A percentile compares a stretch with the other conserved stretches of the same genome.
Evolutionary conservation across 345 rosid species (phyloP).

Genomic region (Linum lewisii): DNA sequence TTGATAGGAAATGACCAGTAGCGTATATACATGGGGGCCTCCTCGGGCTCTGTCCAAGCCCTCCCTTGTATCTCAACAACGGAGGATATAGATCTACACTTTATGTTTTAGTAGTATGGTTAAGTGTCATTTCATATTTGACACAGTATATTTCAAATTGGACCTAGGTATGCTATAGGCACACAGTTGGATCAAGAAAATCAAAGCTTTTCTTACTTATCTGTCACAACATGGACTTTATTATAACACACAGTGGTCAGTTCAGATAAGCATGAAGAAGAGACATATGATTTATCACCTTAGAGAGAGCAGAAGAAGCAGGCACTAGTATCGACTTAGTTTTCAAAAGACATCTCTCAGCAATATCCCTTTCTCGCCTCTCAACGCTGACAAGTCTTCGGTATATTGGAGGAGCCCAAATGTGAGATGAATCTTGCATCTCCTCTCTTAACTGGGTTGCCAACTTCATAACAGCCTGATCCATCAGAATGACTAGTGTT

Average conservation of each 20-base stretch:
- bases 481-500: conserved; percentile 9
- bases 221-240: no score
- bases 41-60: no score
- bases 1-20: no score
- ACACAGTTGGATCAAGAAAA: no score
- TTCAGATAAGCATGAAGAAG: not conserved
- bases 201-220: not conserved
- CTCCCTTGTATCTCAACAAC: no score
- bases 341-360: conserved; percentile 42
- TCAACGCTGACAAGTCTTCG: conserved; percentile 49
- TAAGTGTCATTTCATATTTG: no score
- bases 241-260: not conserved
- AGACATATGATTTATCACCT: conserved; percentile 23
- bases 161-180: no score
- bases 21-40: no score
- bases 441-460: conserved; percentile 27
- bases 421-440: conserved; percentile 41
- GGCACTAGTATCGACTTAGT: conserved; percentile 32
- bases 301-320: conserved; percentile 31
- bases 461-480: conserved; percentile 40
- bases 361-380: conserved; percentile 45
- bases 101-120: no score
- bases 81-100: no score
- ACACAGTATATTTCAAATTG: no score
- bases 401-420: conserved; percentile 45